These are phyloP conservation scores for Proliferodiscus dingleyae DNA, from an alignment of 2,329 filamentous ascomycete species.

Conservation along the genomic window DNA sequence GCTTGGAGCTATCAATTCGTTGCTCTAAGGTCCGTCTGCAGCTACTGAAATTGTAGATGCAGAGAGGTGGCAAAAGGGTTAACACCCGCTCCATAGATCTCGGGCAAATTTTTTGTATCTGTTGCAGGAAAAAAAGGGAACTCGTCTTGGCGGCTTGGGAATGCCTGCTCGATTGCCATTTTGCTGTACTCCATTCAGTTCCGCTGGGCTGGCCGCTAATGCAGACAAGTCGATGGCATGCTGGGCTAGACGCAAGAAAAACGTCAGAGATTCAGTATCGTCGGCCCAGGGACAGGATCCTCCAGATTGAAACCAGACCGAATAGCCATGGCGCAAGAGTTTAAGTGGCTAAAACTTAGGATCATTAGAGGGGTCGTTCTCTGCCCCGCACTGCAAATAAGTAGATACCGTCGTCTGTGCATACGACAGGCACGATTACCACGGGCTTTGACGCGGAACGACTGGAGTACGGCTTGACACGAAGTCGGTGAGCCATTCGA, in stretches of 20 bases:
- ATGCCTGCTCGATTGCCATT: constrained; percentile 8
- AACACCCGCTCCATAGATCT: constrained; percentile 23
- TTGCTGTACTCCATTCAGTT: constrained; percentile 21
- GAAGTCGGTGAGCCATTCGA: constrained; percentile 33
- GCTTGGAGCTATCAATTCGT: constrained; percentile 29
- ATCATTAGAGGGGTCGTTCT: constrained; percentile 12
- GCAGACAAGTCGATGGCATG: constrained; percentile 27
- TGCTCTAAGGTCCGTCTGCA: constrained; percentile 29
- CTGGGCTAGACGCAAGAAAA: constrained; percentile 25
- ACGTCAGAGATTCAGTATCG: constrained; percentile 23
- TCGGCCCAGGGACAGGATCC: constrained; percentile 25
- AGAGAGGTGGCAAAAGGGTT: constrained; percentile 31
- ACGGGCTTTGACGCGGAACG: constrained; percentile 27
- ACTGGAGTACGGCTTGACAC: constrained; percentile 35
- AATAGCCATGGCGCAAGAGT: constrained; percentile 16
- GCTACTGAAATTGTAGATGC: constrained; percentile 29
- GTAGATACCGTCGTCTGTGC: constrained; percentile 22
- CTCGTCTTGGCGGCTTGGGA: constrained; percentile 13
- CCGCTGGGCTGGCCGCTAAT: constrained; percentile 31
- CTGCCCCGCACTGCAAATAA: constrained; percentile 31
- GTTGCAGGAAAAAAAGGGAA: constrained; percentile 13
- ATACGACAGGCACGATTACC: constrained; percentile 21
- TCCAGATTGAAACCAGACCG: constrained; percentile 15
- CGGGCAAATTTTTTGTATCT: constrained; percentile 21
- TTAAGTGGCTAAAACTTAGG: constrained; percentile 20